These are phyloP conservation scores for Craterostigma plantagineum DNA, from an alignment of 257 asterid genomes.

Conservation along the genomic window DNA sequence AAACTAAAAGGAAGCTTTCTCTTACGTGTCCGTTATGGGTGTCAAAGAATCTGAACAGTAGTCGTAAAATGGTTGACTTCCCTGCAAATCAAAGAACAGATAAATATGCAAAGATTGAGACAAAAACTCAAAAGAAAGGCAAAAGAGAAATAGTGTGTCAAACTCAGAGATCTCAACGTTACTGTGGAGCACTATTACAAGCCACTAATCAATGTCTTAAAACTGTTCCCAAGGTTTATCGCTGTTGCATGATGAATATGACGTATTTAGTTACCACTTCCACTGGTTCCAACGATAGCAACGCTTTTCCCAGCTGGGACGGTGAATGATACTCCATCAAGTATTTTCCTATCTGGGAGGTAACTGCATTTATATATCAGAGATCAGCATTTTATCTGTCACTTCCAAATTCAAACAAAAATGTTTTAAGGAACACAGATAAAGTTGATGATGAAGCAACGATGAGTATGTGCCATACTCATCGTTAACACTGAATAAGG, in stretches of 20 bases:
- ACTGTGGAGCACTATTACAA: too few relatives aligned
- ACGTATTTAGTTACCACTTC: conserved; percentile 64
- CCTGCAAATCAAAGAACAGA: conserved; percentile 33
- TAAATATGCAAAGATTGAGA: too few relatives aligned
- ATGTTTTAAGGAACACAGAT: too few relatives aligned
- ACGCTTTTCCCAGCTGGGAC: conserved; percentile 98
- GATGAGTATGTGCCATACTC: too few relatives aligned
- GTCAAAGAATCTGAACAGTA: conserved; percentile 87
- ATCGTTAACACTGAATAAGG: too few relatives aligned
- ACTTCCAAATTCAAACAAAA: too few relatives aligned
- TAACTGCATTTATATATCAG: conserved; percentile 44
- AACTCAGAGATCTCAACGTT: too few relatives aligned
- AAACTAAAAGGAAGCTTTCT: conserved; percentile 3
- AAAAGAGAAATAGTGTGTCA: too few relatives aligned
- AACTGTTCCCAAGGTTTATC: conserved; percentile 8
- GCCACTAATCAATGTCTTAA: too few relatives aligned
- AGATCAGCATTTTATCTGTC: background rate
- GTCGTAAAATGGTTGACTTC: conserved; percentile 85
- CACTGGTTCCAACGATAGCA: conserved; percentile 99
- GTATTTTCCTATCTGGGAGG: conserved; percentile 76
- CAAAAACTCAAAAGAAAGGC: background rate
- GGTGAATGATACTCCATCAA: conserved; percentile 70
- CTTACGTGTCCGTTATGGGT: conserved; percentile 76
- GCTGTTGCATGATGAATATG: conserved; percentile 8
- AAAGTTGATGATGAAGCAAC: too few relatives aligned